Evolutionary conservation across 1,284 basidiomycete species (phyloP), one percentile per base, ranked within the genome.

Genomic region (Malassezia globosa): DNA sequence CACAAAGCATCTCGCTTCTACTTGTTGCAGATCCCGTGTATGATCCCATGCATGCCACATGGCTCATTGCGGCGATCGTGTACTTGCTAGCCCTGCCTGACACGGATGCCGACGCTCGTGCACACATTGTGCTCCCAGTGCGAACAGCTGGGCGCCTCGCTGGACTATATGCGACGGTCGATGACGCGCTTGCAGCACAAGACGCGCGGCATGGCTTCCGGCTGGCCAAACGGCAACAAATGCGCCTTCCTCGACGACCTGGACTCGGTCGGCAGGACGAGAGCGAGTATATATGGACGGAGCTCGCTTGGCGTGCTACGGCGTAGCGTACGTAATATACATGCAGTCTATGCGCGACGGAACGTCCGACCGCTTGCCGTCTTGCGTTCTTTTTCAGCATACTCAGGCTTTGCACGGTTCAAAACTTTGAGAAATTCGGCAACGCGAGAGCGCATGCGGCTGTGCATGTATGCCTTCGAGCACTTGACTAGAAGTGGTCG

Each of bases 391-490:
- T 79, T 80, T 7, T 80, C 66, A 1, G 81, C 82, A 7, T 81
- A 80, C 74, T 97, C 94, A 27, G 85, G 85, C 79, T 97, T 97
- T n/a, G 94, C 92, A 42, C 94, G 77, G 72, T 97, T 97, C 64
- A 99, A 77, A 41, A 97, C 82, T 76, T 97, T 97, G 75, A 95
- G 83, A 77, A 97, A 97, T 74, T 96, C 89, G 13, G 85, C 82
- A 11, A 95, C 94, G 22, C 94, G 82, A 70, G 84, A 80, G 54
- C 94, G 80, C 90, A 99, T 94, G 42, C 94, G 79, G 21, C 87
- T 92, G 74, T 97, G 94, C 87, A 99, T 92, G 76, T 97, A 97
- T 1, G 92, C 94, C 74, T 97, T 97, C 46, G 85, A 90, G 74
- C 92, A 96, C 72, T 92, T 97, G 80, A 99, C 94, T 56, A n/a